Conservation (phyloP, 2,329 filamentous ascomycete species). For the Colletotrichum sansevieriae region DNA sequence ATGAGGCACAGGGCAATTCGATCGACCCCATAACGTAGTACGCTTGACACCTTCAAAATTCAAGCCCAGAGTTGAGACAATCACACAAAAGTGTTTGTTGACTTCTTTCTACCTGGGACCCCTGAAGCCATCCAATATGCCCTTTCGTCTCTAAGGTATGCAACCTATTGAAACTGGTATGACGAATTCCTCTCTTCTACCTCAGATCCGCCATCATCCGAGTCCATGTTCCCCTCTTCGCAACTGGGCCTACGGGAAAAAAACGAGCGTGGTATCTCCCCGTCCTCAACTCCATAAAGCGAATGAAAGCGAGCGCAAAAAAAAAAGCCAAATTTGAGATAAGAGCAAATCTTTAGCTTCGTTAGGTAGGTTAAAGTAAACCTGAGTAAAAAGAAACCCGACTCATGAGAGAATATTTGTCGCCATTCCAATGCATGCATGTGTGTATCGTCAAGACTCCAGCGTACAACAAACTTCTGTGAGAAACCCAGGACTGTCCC, state of each 20-base stretch:
- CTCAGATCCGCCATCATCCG: too few relatives aligned
- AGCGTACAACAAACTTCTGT: constrained; percentile 40
- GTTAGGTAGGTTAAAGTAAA: constrained; percentile 9
- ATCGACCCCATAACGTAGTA: too few relatives aligned
- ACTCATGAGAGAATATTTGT: constrained; percentile 16
- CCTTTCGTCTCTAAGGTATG: too few relatives aligned
- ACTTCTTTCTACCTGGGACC: too few relatives aligned
- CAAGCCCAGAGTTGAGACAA: too few relatives aligned
- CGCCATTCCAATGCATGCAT: constrained; percentile 42
- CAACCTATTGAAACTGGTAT: too few relatives aligned
- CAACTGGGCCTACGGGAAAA: neutral
- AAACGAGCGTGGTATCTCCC: constrained; percentile 31
- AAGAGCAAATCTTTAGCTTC: constrained; percentile 17
- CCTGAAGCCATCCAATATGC: too few relatives aligned
- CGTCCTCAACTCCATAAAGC: constrained; percentile 20
- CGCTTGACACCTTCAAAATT: too few relatives aligned
- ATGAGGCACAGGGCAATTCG: too few relatives aligned
- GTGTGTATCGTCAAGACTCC: constrained; percentile 43
- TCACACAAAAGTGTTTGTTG: too few relatives aligned
- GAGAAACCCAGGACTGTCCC: constrained; percentile 38
- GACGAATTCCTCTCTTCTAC: too few relatives aligned
- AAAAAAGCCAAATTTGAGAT: neutral
- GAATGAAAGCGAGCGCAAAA: constrained; percentile 9
- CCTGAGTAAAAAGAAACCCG: constrained; percentile 9
- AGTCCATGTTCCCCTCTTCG: too few relatives aligned